Conservation (phyloP, 345 rosid species). For the Cardamine resedifolia region DNA sequence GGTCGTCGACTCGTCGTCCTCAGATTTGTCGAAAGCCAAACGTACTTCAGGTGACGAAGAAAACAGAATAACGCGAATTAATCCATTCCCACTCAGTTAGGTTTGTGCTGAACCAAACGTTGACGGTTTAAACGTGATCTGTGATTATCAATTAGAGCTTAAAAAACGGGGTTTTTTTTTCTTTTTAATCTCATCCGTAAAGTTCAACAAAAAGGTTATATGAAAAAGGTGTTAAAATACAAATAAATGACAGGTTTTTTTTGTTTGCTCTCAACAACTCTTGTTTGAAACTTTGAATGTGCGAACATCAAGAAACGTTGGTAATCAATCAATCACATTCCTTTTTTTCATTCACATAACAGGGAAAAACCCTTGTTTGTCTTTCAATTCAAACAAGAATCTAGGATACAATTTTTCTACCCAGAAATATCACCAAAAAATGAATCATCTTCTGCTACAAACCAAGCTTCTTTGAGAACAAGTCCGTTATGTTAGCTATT, state of each 20-base stretch:
- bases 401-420: conserved; percentile 27
- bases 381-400: conserved; percentile 22
- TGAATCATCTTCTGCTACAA: conserved; percentile 53
- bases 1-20: conserved; percentile 37
- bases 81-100: not conserved
- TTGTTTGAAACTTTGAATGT: not conserved
- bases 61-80: not conserved
- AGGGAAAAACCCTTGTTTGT: not conserved
- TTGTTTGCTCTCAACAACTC: not conserved
- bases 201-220: too few species aligned
- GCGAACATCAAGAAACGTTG: not conserved
- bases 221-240: not conserved
- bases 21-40: conserved; percentile 10
- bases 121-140: too few species aligned
- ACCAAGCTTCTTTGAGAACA: conserved; percentile 78
- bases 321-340: conserved; percentile 30
- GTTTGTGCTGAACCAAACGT: not conserved
- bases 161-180: not conserved
- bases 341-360: conserved; percentile 19
- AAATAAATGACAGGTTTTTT: not conserved
- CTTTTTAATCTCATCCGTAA: too few species aligned
- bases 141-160: not conserved
- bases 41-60: not conserved
- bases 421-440: conserved; percentile 6
- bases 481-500: conserved; percentile 76